Percentiles rank a stretch among this genome's conserved stretches.
These are phyloP conservation scores for Lagerstroemia speciosa DNA, from an alignment of 345 rosid genomes.

Conservation along the genomic window DNA sequence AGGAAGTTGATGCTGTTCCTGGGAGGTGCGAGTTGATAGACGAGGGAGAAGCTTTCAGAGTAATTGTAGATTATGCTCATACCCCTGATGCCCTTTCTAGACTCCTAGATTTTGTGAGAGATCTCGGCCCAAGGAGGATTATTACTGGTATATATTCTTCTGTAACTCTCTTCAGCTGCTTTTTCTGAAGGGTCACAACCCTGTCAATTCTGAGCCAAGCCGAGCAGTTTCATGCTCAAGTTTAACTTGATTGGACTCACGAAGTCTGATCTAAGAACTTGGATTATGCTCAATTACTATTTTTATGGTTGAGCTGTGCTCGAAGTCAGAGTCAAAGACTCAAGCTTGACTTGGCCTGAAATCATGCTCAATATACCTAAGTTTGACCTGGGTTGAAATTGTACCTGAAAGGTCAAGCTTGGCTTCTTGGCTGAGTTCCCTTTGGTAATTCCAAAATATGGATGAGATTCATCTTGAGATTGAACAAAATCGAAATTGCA, in stretches of 20 bases:
- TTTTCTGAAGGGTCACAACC: not conserved
- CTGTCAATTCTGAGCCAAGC: not conserved
- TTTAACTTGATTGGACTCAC: not conserved
- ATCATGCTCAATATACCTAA: not conserved
- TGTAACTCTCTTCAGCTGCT: not conserved
- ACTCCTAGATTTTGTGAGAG: slow-evolving; percentile 78
- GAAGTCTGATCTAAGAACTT: not conserved
- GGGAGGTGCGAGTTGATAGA: slow-evolving; percentile 94
- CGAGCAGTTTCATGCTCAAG: not conserved
- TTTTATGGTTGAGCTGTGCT: not conserved
- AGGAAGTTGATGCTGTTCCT: slow-evolving; percentile 90
- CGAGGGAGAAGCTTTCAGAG: slow-evolving; percentile 92
- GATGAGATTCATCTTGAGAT: not conserved
- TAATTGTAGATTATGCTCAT: slow-evolving; percentile 76
- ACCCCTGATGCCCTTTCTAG: slow-evolving; percentile 82
- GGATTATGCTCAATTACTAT: not conserved
- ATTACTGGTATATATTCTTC: slow-evolving; percentile 59
- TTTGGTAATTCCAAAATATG: not conserved
- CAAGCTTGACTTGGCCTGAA: not conserved
- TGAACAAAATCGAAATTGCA: not conserved
- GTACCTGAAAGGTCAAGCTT: not conserved
- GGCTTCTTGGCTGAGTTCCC: not conserved
- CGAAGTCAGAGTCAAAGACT: not conserved
- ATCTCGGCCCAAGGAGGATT: slow-evolving; percentile 74
- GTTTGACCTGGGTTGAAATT: not conserved